A percentile compares a stretch with the other conserved stretches of the same genome.
Conservation (phyloP, 2,329 filamentous ascomycete species). For the Fusarium metavorans region DNA sequence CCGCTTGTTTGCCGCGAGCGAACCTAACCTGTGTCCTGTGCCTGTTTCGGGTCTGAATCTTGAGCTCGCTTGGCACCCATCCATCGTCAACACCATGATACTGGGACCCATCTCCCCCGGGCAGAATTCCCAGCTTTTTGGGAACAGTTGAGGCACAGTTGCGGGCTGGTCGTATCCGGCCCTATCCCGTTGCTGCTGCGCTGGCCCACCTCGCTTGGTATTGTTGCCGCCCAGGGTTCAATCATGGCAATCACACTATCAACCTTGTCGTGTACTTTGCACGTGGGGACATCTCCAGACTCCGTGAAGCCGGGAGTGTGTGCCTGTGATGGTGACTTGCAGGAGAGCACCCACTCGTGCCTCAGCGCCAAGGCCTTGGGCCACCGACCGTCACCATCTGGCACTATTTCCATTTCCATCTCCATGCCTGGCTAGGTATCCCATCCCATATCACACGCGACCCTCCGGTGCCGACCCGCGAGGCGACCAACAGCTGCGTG, state of each 20-base stretch:
- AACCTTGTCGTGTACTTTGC: neutral
- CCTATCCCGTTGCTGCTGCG: neutral
- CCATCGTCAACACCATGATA: neutral
- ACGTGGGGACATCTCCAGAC: constrained; percentile 7
- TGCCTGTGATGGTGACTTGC: constrained; percentile 11
- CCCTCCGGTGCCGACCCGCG: constrained; percentile 3
- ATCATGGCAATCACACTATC: neutral
- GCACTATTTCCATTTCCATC: constrained; percentile 34
- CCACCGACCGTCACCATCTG: constrained; percentile 8
- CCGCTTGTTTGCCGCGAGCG: neutral
- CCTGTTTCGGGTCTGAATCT: neutral
- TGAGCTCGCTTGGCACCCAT: constrained; percentile 17
- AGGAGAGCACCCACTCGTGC: constrained; percentile 22
- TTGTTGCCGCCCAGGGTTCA: neutral
- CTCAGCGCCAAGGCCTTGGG: constrained; percentile 25
- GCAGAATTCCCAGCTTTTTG: neutral
- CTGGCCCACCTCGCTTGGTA: neutral
- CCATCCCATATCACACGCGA: neutral
- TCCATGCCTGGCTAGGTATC: constrained; percentile 17
- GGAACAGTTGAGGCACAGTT: neutral
- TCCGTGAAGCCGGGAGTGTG: constrained; percentile 2
- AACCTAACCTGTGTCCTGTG: neutral
- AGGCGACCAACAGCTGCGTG: constrained; percentile 7
- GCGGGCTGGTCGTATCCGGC: neutral
- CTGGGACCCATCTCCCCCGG: neutral